Evolutionary conservation across 345 rosid genomes (phyloP).

Genomic region (Eucalyptus brandiana): DNA sequence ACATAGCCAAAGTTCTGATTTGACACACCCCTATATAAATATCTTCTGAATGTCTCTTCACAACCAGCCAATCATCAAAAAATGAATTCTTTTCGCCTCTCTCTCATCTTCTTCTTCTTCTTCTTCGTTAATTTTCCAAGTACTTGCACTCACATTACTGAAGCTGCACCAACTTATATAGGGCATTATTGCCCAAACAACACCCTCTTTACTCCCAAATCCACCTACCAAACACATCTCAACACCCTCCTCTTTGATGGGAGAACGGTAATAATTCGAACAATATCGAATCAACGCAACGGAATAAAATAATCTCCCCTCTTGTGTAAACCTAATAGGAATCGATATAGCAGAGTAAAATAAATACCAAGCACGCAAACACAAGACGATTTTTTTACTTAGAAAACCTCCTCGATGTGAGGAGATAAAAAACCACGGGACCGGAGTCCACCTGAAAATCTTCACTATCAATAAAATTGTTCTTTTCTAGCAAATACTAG

Average conservation of each 20-base stretch:
- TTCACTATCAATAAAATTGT: no score
- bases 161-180: neutral
- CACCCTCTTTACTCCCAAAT: neutral
- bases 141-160: neutral
- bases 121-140: neutral
- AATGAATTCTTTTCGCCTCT: neutral
- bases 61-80: neutral
- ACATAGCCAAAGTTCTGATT: neutral
- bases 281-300: no score
- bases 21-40: neutral
- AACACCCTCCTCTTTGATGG: neutral
- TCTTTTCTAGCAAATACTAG: no score
- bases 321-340: no score
- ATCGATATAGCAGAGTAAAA: no score
- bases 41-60: neutral
- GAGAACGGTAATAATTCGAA: no score
- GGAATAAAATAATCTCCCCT: no score
- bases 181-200: neutral
- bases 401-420: no score
- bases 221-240: slow-evolving; percentile 1
- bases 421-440: no score
- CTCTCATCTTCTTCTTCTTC: neutral
- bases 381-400: no score
- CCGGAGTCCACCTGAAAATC: no score
- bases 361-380: no score